phyloP scores from a whole-genome alignment of 2,329 filamentous ascomycete species.

The Penicillium sp. region DNA sequence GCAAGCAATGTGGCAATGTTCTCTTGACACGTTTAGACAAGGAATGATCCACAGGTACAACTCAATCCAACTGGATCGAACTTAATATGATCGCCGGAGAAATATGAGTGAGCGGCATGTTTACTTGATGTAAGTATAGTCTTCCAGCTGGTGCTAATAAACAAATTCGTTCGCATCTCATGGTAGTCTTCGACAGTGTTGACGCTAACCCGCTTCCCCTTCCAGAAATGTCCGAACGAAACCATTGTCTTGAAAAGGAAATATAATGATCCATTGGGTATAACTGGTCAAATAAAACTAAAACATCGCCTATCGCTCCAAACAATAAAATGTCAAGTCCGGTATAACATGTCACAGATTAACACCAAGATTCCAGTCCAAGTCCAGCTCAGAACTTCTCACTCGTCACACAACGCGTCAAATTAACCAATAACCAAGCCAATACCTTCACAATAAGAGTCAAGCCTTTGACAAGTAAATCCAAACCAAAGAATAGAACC shows the following conservation, averaged over 20 bases:
- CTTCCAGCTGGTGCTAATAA: not conserved
- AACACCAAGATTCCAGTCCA: not conserved
- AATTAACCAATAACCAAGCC: constrained; percentile 40
- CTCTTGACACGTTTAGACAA: not conserved
- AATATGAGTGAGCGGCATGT: not conserved
- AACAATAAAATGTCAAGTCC: not conserved
- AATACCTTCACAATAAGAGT: constrained; percentile 39
- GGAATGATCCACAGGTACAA: not conserved
- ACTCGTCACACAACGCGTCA: constrained; percentile 40
- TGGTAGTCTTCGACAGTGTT: too few relatives aligned
- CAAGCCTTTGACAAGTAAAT: constrained; percentile 36
- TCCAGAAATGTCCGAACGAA: too few relatives aligned
- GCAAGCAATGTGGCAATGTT: constrained; percentile 1
- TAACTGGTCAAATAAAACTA: not conserved
- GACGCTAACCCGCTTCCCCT: too few relatives aligned
- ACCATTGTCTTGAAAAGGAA: too few relatives aligned
- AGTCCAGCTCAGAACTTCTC: constrained; percentile 37
- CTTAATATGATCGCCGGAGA: not conserved
- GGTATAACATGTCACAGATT: not conserved
- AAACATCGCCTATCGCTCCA: constrained; percentile 3
- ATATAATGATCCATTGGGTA: constrained; percentile 2
- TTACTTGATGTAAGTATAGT: not conserved
- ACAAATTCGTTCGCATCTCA: not conserved
- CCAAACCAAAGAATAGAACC: constrained; percentile 37
- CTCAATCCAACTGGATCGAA: not conserved